Evolutionary conservation across 495 filamentous ascomycete genomes (phyloP).

Genomic region (Sporormia fimetaria): DNA sequence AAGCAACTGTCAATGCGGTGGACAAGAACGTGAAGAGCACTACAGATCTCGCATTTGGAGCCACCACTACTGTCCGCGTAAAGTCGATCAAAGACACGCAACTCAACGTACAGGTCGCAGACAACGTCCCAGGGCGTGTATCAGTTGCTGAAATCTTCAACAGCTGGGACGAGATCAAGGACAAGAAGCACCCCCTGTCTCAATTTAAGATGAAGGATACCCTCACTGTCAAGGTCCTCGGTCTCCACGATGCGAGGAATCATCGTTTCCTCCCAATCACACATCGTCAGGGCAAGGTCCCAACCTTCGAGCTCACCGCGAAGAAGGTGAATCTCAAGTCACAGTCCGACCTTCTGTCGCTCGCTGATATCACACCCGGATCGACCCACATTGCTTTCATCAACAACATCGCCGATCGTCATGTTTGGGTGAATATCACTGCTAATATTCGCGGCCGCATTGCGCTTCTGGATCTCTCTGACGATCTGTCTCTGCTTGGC

Average conservation of each 20-base stretch:
- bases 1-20: slow-evolving; percentile 50
- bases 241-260: slow-evolving; percentile 79
- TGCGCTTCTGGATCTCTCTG: slow-evolving; percentile 66
- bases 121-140: slow-evolving; percentile 82
- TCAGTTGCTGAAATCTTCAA: slow-evolving; percentile 86
- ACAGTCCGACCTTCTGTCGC: slow-evolving; percentile 48
- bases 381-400: slow-evolving; percentile 67
- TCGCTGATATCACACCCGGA: slow-evolving; percentile 63
- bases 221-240: slow-evolving; percentile 65
- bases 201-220: slow-evolving; percentile 59
- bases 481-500: slow-evolving; percentile 65
- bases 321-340: slow-evolving; percentile 52
- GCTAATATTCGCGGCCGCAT: slow-evolving; percentile 84
- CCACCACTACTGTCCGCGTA: slow-evolving; percentile 65
- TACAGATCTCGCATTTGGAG: slow-evolving; percentile 62
- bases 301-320: slow-evolving; percentile 81
- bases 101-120: slow-evolving; percentile 78
- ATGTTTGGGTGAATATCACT: slow-evolving; percentile 79
- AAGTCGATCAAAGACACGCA: slow-evolving; percentile 76
- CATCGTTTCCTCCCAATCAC: slow-evolving; percentile 86
- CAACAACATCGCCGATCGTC: slow-evolving; percentile 70
- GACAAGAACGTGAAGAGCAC: slow-evolving; percentile 54
- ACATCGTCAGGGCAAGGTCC: slow-evolving; percentile 61
- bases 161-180: slow-evolving; percentile 69
- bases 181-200: slow-evolving; percentile 65